These are phyloP conservation scores for Nothophaeocryptopus gaeumannii DNA, from an alignment of 2,329 filamentous ascomycete species.

Conservation along the genomic window DNA sequence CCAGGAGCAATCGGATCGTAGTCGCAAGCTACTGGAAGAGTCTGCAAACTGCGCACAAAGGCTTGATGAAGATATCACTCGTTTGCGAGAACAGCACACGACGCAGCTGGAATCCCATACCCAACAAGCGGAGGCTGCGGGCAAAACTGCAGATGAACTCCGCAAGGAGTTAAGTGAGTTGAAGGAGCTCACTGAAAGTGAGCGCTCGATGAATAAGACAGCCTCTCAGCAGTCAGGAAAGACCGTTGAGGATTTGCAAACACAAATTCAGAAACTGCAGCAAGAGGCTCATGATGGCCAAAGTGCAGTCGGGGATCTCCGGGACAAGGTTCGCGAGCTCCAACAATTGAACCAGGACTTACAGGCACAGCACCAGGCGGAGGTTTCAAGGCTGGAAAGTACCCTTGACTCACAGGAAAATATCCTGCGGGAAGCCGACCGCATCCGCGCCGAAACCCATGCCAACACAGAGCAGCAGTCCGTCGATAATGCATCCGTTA, in stretches of 20 bases:
- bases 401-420: conserved; percentile 15
- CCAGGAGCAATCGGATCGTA: conserved; percentile 14
- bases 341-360: conserved; percentile 18
- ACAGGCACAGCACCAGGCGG: conserved; percentile 15
- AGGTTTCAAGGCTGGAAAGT: conserved; percentile 8
- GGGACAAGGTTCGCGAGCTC: conserved; percentile 14
- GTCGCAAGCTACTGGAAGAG: conserved; percentile 10
- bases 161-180: conserved; percentile 19
- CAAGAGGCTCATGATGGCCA: conserved; percentile 23
- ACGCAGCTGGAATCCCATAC: conserved; percentile 15
- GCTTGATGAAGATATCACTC: conserved; percentile 18
- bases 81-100: conserved; percentile 12
- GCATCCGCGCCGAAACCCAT: conserved; percentile 1
- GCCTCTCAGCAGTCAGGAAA: conserved; percentile 12
- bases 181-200: conserved; percentile 9
- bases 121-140: conserved; percentile 10
- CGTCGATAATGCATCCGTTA: conserved; percentile 3
- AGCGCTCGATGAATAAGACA: conserved; percentile 8
- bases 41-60: conserved; percentile 10
- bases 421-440: conserved; percentile 12
- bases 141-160: conserved; percentile 9
- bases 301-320: conserved; percentile 18
- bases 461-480: conserved; percentile 3
- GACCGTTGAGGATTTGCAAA: conserved; percentile 18
- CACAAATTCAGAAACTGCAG: conserved; percentile 24